Conservation (phyloP, 768 basidiomycete genomes). For the Trametes coccinea region DNA sequence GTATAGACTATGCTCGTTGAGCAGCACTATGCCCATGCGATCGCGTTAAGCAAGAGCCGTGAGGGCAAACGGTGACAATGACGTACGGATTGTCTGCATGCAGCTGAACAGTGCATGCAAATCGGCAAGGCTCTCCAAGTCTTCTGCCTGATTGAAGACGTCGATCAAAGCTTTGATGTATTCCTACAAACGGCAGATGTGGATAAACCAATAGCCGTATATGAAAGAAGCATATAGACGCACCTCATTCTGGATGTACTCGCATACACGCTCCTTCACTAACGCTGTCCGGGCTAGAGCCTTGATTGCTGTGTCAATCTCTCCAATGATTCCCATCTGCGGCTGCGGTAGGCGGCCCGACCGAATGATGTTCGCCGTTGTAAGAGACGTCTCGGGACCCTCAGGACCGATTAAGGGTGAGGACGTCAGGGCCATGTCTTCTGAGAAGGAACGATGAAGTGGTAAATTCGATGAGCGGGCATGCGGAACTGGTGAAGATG, state of each 20-base stretch:
- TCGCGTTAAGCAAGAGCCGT: background rate
- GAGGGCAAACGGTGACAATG: background rate
- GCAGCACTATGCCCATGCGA: slow-evolving; percentile 59
- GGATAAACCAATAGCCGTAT: background rate
- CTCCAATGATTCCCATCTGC: slow-evolving; percentile 70
- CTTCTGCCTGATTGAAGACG: slow-evolving; percentile 87
- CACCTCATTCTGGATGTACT: slow-evolving; percentile 85
- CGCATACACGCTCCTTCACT: slow-evolving; percentile 83
- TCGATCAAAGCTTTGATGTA: slow-evolving; percentile 87
- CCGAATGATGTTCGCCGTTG: slow-evolving; percentile 65
- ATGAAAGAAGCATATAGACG: slow-evolving; percentile 32
- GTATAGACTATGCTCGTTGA: slow-evolving; percentile 93
- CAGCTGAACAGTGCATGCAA: slow-evolving; percentile 88
- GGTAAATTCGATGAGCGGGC: background rate
- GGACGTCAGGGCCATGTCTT: slow-evolving; percentile 49
- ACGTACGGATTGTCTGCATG: slow-evolving; percentile 92
- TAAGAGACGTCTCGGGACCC: slow-evolving; percentile 57
- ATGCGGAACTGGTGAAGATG: background rate
- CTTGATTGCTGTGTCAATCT: slow-evolving; percentile 81
- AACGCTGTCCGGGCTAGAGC: slow-evolving; percentile 66
- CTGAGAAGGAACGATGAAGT: slow-evolving; percentile 32
- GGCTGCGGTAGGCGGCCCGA: slow-evolving; percentile 77
- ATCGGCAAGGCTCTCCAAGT: slow-evolving; percentile 87
- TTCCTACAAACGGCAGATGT: slow-evolving; percentile 49
- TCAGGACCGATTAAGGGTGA: slow-evolving; percentile 64